Base-by-base conservation (phyloP, 768 basidiomycete species). In the Paxillus rubicundulus region DNA sequence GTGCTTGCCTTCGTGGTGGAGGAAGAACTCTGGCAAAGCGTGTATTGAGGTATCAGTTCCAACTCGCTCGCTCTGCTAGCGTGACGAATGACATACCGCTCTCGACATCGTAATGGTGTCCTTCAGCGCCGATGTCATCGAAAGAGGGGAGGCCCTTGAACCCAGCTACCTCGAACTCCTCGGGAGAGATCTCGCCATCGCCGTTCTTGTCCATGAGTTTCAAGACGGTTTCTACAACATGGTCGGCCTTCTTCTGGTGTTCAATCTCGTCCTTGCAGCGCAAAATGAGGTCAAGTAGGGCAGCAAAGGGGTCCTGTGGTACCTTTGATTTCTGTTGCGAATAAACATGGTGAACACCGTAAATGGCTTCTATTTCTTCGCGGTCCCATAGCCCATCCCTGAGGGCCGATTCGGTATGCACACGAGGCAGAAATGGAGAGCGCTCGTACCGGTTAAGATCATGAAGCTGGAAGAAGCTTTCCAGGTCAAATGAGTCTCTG, bases 391-490 rank as follows among this genome's bases (percentile, higher is more conserved):
- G 62, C 0, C 91, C 91, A 63, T 98, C 84, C 36, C 88, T 90
- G 43, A 40, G n/a, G 18, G 34, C 5, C 38, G 30, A 5, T 12
- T 57, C 41, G 56, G 51, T 14, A 13, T 24, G 20, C 8, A 13
- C 9, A 13, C 17, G 20, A n/a, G 36, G 27, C 39, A 34, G 24
- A 21, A 9, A 33, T 36, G 36, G 32, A 33, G 10, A 39, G 37
- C 32, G 21, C 24, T 63, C 79, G 57, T 55, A 87, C 87, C 84
- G 74, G 71, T 98, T 85, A 52, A 99, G 76, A 72, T 99, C 96
- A 71, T 99, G 96, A 12, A 99, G 75, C 55, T 89, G 85, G 80
- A 97, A 96, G 82, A 99, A 99, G 67, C 92, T 90, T 60, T 84
- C 77, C 39, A 82, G 72, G 63, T 88, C 93, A 59, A 91, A 96